These are phyloP conservation scores for Backusella psychrophila DNA, from an alignment of 192 early-diverging fungal genomes.

Conservation along the genomic window DNA sequence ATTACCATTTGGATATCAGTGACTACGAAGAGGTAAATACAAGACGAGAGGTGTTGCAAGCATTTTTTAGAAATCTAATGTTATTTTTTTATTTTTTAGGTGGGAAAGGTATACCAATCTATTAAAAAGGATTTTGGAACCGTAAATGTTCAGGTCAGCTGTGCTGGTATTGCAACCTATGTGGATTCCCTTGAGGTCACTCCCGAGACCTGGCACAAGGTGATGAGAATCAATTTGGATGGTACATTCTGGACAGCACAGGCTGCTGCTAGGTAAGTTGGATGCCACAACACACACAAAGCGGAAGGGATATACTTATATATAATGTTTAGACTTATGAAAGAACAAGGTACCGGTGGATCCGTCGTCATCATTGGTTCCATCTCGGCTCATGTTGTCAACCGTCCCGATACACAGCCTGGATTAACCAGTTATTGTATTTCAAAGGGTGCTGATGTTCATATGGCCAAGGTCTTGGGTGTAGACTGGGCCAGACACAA, in stretches of 20 bases:
- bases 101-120: background rate
- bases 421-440: slow-evolving; percentile 32
- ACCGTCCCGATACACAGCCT: slow-evolving; percentile 28
- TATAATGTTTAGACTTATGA: background rate
- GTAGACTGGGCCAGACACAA: slow-evolving; percentile 31
- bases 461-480: slow-evolving; percentile 38
- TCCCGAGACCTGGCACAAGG: slow-evolving; percentile 20
- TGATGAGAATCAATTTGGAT: slow-evolving; percentile 23
- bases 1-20: slow-evolving; percentile 18
- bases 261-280: slow-evolving; percentile 21
- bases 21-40: background rate
- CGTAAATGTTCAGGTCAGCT: slow-evolving; percentile 21
- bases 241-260: slow-evolving; percentile 27
- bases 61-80: no score
- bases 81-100: background rate
- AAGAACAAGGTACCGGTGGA: slow-evolving; percentile 13
- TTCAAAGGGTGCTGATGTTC: slow-evolving; percentile 39
- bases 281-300: background rate
- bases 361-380: slow-evolving; percentile 32
- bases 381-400: slow-evolving; percentile 32
- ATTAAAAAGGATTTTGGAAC: slow-evolving; percentile 15
- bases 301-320: background rate
- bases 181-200: slow-evolving; percentile 8
- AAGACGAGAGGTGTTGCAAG: no score
- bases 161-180: slow-evolving; percentile 21